Evolutionary conservation across 257 asterid species (phyloP).

Genomic region (Plantago elongata): DNA sequence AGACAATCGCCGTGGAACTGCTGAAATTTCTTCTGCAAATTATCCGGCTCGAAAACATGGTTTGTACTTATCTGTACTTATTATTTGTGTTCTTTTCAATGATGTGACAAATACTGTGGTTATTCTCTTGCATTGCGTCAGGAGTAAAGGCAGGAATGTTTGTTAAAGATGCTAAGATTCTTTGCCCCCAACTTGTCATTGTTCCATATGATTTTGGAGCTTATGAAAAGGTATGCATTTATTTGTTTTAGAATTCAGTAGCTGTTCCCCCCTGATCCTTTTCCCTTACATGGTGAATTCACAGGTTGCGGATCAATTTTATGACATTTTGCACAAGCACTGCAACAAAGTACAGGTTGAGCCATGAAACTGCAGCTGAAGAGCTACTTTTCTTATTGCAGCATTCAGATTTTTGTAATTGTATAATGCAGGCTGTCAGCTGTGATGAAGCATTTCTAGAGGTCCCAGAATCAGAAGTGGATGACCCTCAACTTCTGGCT

Average conservation of each 20-base stretch:
- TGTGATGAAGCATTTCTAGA: conserved; percentile 98
- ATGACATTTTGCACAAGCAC: conserved; percentile 80
- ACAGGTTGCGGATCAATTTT: conserved; percentile 94
- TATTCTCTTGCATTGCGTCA: conserved; percentile 29
- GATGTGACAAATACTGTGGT: conserved; percentile 8
- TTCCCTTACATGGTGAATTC: background rate
- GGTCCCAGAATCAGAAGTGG: conserved; percentile 59
- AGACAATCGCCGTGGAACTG: conserved; percentile 82
- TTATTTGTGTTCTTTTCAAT: background rate
- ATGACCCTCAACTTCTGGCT: conserved; percentile 68
- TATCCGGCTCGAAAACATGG: conserved; percentile 92
- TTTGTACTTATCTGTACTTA: conserved; percentile 28
- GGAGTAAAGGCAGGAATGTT: conserved; percentile 98
- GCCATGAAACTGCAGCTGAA: conserved; percentile 19
- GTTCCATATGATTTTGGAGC: conserved; percentile 92
- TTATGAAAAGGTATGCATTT: conserved; percentile 73
- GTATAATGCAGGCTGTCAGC: conserved; percentile 76
- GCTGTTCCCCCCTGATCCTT: background rate
- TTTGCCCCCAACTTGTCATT: conserved; percentile 83
- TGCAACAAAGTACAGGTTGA: conserved; percentile 89
- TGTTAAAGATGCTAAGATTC: conserved; percentile 85
- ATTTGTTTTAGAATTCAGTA: conserved; percentile 6
- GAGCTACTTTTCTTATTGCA: conserved; percentile 1
- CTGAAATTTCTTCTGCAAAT: conserved; percentile 96
- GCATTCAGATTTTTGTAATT: conserved; percentile 20